These are phyloP conservation scores for Exserohilum turcica DNA, from an alignment of 2,329 filamentous ascomycete genomes.

Conservation along the genomic window DNA sequence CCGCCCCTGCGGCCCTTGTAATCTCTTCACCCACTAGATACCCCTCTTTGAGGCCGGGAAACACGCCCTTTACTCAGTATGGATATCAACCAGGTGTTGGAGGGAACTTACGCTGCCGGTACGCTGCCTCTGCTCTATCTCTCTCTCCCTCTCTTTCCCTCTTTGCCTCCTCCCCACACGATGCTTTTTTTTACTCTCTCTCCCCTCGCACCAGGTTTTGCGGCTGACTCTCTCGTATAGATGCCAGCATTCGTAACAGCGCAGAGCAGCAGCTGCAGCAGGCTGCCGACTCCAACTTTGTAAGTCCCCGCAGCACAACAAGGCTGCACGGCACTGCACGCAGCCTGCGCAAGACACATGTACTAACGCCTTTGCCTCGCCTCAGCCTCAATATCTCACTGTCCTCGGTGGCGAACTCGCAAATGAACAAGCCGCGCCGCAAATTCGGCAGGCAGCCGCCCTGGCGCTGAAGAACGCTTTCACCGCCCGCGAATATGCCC, in stretches of 20 bases:
- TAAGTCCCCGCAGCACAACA: constrained; percentile 57
- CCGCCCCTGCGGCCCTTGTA: constrained; percentile 26
- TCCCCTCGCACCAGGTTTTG: too few species aligned
- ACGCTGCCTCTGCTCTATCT: constrained; percentile 49
- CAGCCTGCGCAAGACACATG: constrained; percentile 29
- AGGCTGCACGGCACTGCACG: constrained; percentile 21
- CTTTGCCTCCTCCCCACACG: constrained; percentile 11
- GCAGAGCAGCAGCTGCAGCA: constrained; percentile 93
- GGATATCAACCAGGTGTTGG: constrained; percentile 98
- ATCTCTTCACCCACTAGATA: constrained; percentile 24
- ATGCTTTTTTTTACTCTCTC: constrained; percentile 43
- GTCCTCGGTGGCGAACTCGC: constrained; percentile 93
- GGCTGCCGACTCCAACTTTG: constrained; percentile 94
- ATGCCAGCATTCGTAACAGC: constrained; percentile 84
- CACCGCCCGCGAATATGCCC: constrained; percentile 84
- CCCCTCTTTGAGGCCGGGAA: constrained; percentile 29
- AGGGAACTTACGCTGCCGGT: constrained; percentile 96
- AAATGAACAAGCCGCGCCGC: constrained; percentile 80
- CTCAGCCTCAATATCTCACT: constrained; percentile 77
- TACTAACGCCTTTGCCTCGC: constrained; percentile 32
- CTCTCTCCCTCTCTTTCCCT: constrained; percentile 9
- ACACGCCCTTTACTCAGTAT: constrained; percentile 63
- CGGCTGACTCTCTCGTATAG: constrained; percentile 61
- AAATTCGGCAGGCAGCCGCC: constrained; percentile 92
- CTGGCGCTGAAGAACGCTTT: constrained; percentile 98